Evolutionary conservation across 331 rosid genomes (phyloP), one percentile per base, ranked within the genome.

Genomic region (Phaseolus coccineus): DNA sequence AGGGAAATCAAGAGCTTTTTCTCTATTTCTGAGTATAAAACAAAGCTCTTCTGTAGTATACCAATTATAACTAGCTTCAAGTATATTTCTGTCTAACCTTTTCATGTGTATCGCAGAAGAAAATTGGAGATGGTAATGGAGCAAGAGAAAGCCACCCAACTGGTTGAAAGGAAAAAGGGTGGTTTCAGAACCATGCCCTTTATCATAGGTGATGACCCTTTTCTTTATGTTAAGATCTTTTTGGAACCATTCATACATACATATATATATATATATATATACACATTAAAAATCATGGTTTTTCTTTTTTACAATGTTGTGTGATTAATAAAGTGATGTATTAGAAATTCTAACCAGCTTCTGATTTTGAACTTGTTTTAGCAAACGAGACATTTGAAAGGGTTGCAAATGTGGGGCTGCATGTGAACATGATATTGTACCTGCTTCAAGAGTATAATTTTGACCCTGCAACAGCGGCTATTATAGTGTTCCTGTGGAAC

Each of bases 181-280:
- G 97, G 97, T 81, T 77, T 74, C 14, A 81, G 83, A 88, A 90
- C 95, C 85, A 84, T 92, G 89, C 95, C 92, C 59, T 91, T 89
- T 76, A 90, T 94, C 77, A 86, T 94, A 59, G 83, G 97, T 91
- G 61, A 70, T 63, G 74, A 55, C 27, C 35, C 71, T 27, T 31
- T 81, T 47, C 74, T 66, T 65, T 52, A 16, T 19, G 22, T 19
- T 19, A 19, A 19, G 22, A 19, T 19, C 22, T 19, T 19, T 19
- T 19, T 19, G 22, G 22, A 19, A 19, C 22, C 22, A 19, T 19
- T 19, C 22, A 19, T 19, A 19, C 0, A 19, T 19, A 19, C 0
- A 19, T 19, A 19, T 19, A 19, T 19, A 19, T 19, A 19, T 19
- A 19, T 19, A 19, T 19, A 19, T 19, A 19, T 19, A 19, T 19